These are phyloP conservation scores for Periconia digitata DNA, from an alignment of 2,329 filamentous ascomycete species.

Conservation along the genomic window DNA sequence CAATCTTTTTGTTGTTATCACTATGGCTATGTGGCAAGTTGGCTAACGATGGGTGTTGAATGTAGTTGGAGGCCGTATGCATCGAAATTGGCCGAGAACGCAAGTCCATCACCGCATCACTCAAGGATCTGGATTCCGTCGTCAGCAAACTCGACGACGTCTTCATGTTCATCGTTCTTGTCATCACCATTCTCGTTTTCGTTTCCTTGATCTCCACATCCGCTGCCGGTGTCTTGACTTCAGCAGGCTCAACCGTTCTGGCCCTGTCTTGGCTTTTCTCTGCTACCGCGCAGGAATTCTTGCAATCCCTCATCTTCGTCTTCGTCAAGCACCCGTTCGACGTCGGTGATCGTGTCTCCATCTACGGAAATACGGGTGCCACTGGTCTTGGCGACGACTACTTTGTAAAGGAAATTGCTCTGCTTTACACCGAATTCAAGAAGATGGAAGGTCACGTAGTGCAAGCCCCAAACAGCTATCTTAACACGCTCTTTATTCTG, in stretches of 20 bases:
- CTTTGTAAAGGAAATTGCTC: slow-evolving; percentile 90
- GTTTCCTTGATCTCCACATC: slow-evolving; percentile 87
- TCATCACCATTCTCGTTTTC: slow-evolving; percentile 83
- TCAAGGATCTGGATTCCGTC: slow-evolving; percentile 94
- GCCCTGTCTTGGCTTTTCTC: slow-evolving; percentile 92
- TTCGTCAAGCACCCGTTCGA: slow-evolving; percentile 98
- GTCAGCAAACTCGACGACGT: slow-evolving; percentile 87
- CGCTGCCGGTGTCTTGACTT: slow-evolving; percentile 87
- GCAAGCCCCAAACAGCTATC: slow-evolving; percentile 89
- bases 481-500: slow-evolving; percentile 91
- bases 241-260: slow-evolving; percentile 82
- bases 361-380: slow-evolving; percentile 89
- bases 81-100: slow-evolving; percentile 93
- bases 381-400: slow-evolving; percentile 83
- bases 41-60: too few species aligned
- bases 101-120: slow-evolving; percentile 89
- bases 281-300: slow-evolving; percentile 88
- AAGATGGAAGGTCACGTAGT: slow-evolving; percentile 98
- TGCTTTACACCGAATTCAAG: slow-evolving; percentile 96
- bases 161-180: slow-evolving; percentile 79
- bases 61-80: slow-evolving; percentile 84
- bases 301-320: slow-evolving; percentile 92
- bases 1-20: too few species aligned
- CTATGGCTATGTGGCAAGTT: too few species aligned
- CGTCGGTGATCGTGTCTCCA: slow-evolving; percentile 86